These are phyloP conservation scores for Entomortierella parvispora DNA, from an alignment of 192 early-diverging fungal species.

Conservation along the genomic window DNA sequence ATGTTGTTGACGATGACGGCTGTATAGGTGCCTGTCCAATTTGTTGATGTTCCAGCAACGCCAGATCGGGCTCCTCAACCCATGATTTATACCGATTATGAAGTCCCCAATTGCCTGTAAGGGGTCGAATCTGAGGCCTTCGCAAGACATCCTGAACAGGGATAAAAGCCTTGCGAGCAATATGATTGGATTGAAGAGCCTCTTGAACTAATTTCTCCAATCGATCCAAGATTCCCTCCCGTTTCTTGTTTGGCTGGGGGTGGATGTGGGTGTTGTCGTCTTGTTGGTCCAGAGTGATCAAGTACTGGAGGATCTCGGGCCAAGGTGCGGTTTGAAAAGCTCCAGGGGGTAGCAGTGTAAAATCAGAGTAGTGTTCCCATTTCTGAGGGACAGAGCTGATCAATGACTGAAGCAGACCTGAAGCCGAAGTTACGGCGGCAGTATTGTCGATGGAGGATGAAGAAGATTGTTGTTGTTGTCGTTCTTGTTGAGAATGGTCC, in stretches of 20 bases:
- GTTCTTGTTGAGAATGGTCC: not conserved
- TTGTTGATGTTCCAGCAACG: conserved; percentile 21
- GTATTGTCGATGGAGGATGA: no score
- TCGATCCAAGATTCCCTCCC: not conserved
- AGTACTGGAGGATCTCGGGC: conserved; percentile 16
- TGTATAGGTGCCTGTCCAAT: not conserved
- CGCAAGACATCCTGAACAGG: conserved; percentile 50
- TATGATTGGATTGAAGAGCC: conserved; percentile 29
- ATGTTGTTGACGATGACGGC: not conserved
- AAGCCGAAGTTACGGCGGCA: not conserved
- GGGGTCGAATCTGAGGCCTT: conserved; percentile 45
- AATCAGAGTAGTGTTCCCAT: conserved; percentile 56
- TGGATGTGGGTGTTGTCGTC: not conserved
- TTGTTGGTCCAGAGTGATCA: conserved; percentile 19
- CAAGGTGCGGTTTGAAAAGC: conserved; percentile 35
- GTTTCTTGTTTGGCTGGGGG: no score
- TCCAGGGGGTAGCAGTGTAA: conserved; percentile 40
- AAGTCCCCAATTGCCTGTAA: conserved; percentile 49
- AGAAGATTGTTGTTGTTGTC: not conserved
- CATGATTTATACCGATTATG: conserved; percentile 47
- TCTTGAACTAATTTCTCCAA: conserved; percentile 33
- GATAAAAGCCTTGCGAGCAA: conserved; percentile 53
- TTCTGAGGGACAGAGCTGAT: conserved; percentile 49
- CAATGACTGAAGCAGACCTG: conserved; percentile 9
- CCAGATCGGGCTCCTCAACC: conserved; percentile 18